These are phyloP conservation scores for Thalassiosira livingstoniorum DNA, from an alignment of 352 stramenopile genomes.

Conservation along the genomic window DNA sequence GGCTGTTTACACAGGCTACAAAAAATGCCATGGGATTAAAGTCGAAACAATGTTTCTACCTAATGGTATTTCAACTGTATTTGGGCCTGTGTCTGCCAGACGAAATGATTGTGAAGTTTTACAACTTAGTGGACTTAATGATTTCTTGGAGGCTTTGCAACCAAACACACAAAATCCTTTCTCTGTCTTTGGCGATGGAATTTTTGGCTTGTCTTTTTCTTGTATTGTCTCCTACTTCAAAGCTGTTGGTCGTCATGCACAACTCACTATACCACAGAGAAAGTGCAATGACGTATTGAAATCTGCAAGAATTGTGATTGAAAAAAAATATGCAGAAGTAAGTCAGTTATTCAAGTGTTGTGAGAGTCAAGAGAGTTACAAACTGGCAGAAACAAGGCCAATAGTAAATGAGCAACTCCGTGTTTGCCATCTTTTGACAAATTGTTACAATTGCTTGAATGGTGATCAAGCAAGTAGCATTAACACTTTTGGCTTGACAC, in stretches of 20 bases:
- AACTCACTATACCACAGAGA: conserved; percentile 13
- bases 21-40: conserved; percentile 51
- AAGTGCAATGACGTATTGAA: conserved; percentile 26
- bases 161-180: neutral
- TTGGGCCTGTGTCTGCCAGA: conserved; percentile 32
- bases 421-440: conserved; percentile 48
- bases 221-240: conserved; percentile 37
- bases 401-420: conserved; percentile 42
- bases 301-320: conserved; percentile 24
- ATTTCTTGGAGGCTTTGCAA: conserved; percentile 31
- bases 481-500: neutral
- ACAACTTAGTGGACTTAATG: conserved; percentile 25
- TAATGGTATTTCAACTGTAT: conserved; percentile 42
- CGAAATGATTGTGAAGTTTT: conserved; percentile 16
- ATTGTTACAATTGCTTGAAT: conserved; percentile 44
- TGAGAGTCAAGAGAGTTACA: neutral
- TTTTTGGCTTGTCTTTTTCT: neutral
- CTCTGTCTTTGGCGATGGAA: conserved; percentile 28
- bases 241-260: neutral
- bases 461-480: conserved; percentile 20
- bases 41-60: conserved; percentile 43
- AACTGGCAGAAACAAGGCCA: conserved; percentile 31
- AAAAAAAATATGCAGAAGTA: conserved; percentile 28
- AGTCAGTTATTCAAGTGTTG: conserved; percentile 30
- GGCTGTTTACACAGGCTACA: conserved; percentile 42